Evolutionary conservation across 495 filamentous ascomycete genomes (phyloP), one percentile per base, ranked within the genome.

Genomic region (Aspergillus nanangensis): DNA sequence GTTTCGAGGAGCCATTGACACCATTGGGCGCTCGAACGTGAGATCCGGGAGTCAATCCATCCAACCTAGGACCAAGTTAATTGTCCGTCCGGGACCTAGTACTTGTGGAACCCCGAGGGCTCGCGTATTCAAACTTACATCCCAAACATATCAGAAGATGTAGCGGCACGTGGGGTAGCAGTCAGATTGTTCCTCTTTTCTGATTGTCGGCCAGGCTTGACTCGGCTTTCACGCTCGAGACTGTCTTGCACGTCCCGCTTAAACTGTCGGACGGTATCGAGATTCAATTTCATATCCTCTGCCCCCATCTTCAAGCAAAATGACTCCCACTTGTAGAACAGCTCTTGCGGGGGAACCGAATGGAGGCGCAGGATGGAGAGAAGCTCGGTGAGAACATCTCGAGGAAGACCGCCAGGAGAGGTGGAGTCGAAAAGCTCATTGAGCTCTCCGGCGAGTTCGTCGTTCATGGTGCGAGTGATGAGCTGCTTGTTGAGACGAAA

Each of bases 301-400:
- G 74, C 56, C 4, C 81, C 81, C 87, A 96, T 93, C 69, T 91
- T 95, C 53, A 98, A 84, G 60, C 82, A 86, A 72, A 96, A 97
- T 0, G 88, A 88, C 57, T 98, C 92, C 93, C 93, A 98, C 78
- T 96, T 95, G 79, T 83, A 96, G 61, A 86, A 95, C 14, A 96
- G 74, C 55, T 98, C 92, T 58, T 96, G 79, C 20, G 79, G 72
- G 22, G 77, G 71, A 45, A 96, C 76, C 15, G 77, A 75, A 63
- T 95, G 87, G 14, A 96, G 69, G 40, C 83, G 82, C 62, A 93
- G 77, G 52, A 96, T 94, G 21, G 86, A 90, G 55, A 82, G 77
- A 32, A 98, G 71, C 63, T 96, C 92, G 17, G 74, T 67, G 31
- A 86, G 66, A 38, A 96, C 75, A 64, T 95, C 88, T 43, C 82